These are phyloP conservation scores for Jacaranda copaia DNA, from an alignment of 257 asterid species.

Conservation along the genomic window DNA sequence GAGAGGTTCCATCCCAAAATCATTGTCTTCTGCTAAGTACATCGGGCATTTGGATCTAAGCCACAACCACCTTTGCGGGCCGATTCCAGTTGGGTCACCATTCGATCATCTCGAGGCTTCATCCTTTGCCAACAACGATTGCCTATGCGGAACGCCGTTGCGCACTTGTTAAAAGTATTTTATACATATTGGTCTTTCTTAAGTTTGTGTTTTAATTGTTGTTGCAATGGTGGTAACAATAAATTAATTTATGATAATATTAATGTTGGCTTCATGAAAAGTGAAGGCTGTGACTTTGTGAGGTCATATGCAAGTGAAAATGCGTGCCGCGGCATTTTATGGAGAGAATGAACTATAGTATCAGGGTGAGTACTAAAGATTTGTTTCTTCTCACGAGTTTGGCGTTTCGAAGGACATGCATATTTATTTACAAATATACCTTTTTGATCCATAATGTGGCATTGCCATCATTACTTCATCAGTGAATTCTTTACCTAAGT, in stretches of 20 bases:
- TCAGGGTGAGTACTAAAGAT: constrained; percentile 31
- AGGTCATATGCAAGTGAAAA: constrained; percentile 39
- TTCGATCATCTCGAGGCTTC: constrained; percentile 89
- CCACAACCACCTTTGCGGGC: constrained; percentile 84
- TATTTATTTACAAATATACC: background rate
- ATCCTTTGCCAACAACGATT: constrained; percentile 81
- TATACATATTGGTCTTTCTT: background rate
- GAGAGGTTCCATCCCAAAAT: constrained; percentile 71
- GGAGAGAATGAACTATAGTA: background rate
- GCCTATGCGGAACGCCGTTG: constrained; percentile 88
- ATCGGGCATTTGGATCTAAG: constrained; percentile 94
- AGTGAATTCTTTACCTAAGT: constrained; percentile 28
- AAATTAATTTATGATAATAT: background rate
- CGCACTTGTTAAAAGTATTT: constrained; percentile 49
- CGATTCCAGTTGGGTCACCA: constrained; percentile 86
- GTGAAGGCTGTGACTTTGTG: constrained; percentile 5
- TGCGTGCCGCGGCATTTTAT: constrained; percentile 31
- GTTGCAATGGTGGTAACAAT: constrained; percentile 23
- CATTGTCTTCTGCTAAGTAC: constrained; percentile 66
- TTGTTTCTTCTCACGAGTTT: background rate
- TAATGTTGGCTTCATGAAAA: constrained; percentile 28
- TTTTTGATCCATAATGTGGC: constrained; percentile 3
- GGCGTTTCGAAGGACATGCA: constrained; percentile 16
- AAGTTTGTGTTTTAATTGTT: constrained; percentile 24
- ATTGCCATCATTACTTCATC: constrained; percentile 25